A percentile compares a stretch with the other conserved stretches of the same genome.
phyloP scores from a whole-genome alignment of 306 rosid genomes.

The Corylus avellana region DNA sequence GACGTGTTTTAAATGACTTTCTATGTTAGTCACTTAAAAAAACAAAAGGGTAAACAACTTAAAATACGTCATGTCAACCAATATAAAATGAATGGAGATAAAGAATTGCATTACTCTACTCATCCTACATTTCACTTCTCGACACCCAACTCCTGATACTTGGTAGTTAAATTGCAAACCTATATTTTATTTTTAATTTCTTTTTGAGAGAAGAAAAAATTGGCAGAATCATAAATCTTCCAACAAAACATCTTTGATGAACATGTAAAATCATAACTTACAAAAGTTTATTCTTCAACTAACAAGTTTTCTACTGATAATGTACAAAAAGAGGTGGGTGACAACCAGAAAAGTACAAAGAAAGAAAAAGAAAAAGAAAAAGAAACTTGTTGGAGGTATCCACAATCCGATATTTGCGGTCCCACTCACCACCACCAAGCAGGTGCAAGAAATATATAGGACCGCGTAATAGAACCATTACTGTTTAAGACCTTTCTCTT shows the following conservation, averaged over 20 bases:
- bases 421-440: not conserved
- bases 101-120: no score
- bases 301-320: not conserved
- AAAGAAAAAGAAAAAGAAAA: not conserved
- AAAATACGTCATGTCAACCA: no score
- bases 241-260: not conserved
- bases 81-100: no score
- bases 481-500: not conserved
- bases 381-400: not conserved
- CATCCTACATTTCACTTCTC: no score
- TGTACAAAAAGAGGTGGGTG: not conserved
- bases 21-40: no score
- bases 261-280: not conserved
- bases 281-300: not conserved
- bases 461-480: not conserved
- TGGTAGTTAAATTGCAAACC: not conserved
- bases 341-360: not conserved
- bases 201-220: not conserved
- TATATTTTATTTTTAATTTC: no score
- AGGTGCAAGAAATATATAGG: not conserved
- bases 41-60: no score
- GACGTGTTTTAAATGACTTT: no score
- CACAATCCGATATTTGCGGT: not conserved
- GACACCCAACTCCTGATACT: not conserved
- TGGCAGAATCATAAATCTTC: not conserved